Percentiles rank a stretch among this genome's conserved stretches.
These are phyloP conservation scores for Xylaria curta DNA, from an alignment of 495 filamentous ascomycete species.

Conservation along the genomic window DNA sequence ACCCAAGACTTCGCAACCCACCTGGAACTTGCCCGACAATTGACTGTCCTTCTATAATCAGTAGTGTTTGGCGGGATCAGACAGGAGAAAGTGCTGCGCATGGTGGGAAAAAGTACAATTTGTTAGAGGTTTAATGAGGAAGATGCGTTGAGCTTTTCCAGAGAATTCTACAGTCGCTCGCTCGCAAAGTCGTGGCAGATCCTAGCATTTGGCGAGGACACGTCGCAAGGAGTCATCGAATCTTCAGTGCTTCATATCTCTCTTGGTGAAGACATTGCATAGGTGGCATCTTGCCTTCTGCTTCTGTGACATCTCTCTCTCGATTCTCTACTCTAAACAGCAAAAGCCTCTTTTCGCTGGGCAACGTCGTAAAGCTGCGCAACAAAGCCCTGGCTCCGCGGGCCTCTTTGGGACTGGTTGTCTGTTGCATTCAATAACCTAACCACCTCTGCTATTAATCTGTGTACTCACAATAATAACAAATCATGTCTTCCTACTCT, in stretches of 20 bases:
- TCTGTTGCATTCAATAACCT: slow-evolving; percentile 23
- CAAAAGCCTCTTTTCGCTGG: slow-evolving; percentile 11
- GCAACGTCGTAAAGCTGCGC: slow-evolving; percentile 29
- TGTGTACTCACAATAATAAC: slow-evolving; percentile 32
- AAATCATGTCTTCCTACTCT: slow-evolving; percentile 71
- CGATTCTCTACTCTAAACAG: slow-evolving; percentile 27
- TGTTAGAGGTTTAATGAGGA: slow-evolving; percentile 31
- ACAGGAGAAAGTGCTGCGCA: slow-evolving; percentile 27
- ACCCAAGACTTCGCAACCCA: background rate
- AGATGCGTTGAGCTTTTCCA: slow-evolving; percentile 34
- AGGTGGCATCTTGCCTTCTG: slow-evolving; percentile 30
- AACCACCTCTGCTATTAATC: slow-evolving; percentile 22
- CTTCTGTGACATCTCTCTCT: slow-evolving; percentile 36
- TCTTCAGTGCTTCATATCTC: slow-evolving; percentile 37
- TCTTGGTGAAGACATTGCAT: slow-evolving; percentile 38
- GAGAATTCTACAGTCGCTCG: slow-evolving; percentile 30
- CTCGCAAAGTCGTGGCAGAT: slow-evolving; percentile 27
- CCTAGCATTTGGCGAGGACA: slow-evolving; percentile 33
- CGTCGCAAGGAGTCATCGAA: slow-evolving; percentile 32
- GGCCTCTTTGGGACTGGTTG: slow-evolving; percentile 19
- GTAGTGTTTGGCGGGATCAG: slow-evolving; percentile 30
- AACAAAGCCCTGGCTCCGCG: slow-evolving; percentile 13
- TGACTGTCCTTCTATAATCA: slow-evolving; percentile 26
- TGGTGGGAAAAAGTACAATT: slow-evolving; percentile 28
- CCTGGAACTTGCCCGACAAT: slow-evolving; percentile 8